Conservation (phyloP, 2,329 filamentous ascomycete species). For the Aspergillus awamori region DNA sequence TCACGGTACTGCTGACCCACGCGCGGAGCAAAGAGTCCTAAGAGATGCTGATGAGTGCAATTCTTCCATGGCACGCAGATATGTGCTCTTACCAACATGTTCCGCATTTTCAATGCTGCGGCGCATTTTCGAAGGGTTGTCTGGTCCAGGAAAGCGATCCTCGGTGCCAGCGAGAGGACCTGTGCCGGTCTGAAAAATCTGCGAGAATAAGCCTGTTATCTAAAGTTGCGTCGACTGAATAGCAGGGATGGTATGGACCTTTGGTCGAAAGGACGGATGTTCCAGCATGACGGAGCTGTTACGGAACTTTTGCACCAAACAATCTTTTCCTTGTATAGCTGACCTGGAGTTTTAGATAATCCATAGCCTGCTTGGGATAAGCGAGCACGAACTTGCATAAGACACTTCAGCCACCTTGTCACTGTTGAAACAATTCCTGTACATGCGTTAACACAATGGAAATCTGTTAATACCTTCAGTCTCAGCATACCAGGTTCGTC, state of each 20-base stretch:
- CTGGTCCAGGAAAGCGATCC: slow-evolving; percentile 73
- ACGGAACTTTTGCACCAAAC: slow-evolving; percentile 89
- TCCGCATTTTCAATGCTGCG: slow-evolving; percentile 85
- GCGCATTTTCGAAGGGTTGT: slow-evolving; percentile 86
- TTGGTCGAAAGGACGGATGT: slow-evolving; percentile 76
- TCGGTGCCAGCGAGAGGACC: slow-evolving; percentile 67
- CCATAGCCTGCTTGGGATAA: neutral
- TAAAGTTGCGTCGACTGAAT: neutral
- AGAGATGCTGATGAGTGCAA: neutral
- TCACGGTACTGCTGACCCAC: slow-evolving; percentile 72
- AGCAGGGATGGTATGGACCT: slow-evolving; percentile 56
- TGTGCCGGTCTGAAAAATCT: slow-evolving; percentile 59
- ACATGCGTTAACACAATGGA: slow-evolving; percentile 13
- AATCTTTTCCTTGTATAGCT: slow-evolving; percentile 92
- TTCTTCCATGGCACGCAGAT: neutral
- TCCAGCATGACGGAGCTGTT: slow-evolving; percentile 97
- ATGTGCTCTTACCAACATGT: slow-evolving; percentile 67
- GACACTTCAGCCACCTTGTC: slow-evolving; percentile 88
- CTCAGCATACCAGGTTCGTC: slow-evolving; percentile 64
- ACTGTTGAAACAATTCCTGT: slow-evolving; percentile 77
- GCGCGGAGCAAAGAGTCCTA: slow-evolving; percentile 72
- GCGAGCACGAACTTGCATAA: slow-evolving; percentile 75
- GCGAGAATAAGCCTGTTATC: slow-evolving; percentile 12
- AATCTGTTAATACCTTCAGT: slow-evolving; percentile 10
- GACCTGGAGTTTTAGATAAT: slow-evolving; percentile 34